Base-by-base conservation (phyloP, 1,284 basidiomycete genomes). In the Sanghuangporus sanghuang region DNA sequence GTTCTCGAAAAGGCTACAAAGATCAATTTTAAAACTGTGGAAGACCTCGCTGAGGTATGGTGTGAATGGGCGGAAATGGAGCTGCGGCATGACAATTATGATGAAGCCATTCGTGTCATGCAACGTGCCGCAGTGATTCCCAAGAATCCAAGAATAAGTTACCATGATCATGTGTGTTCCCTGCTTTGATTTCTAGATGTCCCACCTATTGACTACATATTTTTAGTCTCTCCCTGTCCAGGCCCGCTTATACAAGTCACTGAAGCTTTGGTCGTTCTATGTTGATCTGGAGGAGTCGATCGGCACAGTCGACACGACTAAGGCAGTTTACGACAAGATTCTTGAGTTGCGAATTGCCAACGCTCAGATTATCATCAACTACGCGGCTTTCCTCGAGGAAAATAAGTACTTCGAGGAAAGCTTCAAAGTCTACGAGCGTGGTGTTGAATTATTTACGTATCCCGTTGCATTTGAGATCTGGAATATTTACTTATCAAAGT, bases 21-120 rank as follows among this genome's bases (percentile, higher is more conserved):
- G 69, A 87, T 98, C 50, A 92, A 93, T 68, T 98, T 95, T 81
- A 93, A 90, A 74, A 80, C 86, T n/a, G 96, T 99, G 4, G 97
- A 99, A 73, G 97, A 99, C 72, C 82, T 99, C 38, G 97, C 97
- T 0, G 97, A 99, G 75, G 85, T 98, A 14, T 99, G 97, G 97
- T 97, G 95, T 73, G 95, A 98, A 75, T 99, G 96, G 96, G 89
- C 97, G 8, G 96, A 99, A 77, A 89, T 99, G 90, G 97, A 99
- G 74, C 81, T 99, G 55, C 85, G 97, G 42, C 91, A 96, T 57
- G 95, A 95, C 93, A 96, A 98, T 73, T 98, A 96, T 70, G 95
- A 98, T 67, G 95, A 98, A 69, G 95, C 95, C 2, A 86, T 97
- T 67, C 85, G 90, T 21, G 87, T 98, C 27, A 95, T 99, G 95